Evolutionary conservation across 1,284 basidiomycete genomes (phyloP).

Genomic region (Stygiomarasmius scandens): DNA sequence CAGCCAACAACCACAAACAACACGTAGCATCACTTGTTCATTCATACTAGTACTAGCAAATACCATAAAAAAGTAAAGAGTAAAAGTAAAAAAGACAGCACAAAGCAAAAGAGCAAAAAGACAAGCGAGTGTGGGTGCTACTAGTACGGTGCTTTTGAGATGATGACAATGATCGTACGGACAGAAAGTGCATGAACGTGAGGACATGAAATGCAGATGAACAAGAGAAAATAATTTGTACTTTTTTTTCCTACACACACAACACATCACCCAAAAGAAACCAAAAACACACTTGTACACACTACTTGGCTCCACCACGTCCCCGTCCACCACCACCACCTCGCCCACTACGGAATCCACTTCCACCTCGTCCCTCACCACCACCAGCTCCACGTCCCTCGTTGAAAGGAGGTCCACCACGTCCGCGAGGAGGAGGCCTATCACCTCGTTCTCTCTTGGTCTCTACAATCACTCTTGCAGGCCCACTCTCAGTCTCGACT

Average conservation of each 20-base stretch:
- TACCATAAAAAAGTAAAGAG: neutral
- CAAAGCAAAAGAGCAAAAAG: neutral
- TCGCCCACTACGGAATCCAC: conserved; percentile 28
- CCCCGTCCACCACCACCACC: conserved; percentile 32
- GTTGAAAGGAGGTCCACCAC: conserved; percentile 43
- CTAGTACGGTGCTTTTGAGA: neutral
- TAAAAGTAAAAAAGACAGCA: neutral
- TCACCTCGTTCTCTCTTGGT: conserved; percentile 88
- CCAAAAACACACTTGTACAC: too few relatives aligned
- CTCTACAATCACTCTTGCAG: conserved; percentile 75
- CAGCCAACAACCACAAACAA: neutral
- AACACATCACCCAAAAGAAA: neutral
- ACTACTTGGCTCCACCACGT: conserved; percentile 7
- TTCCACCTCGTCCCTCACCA: conserved; percentile 26
- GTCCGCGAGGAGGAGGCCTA: conserved; percentile 56
- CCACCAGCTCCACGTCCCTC: conserved; percentile 38
- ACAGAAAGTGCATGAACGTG: neutral
- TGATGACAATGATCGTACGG: neutral
- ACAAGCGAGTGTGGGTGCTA: neutral
- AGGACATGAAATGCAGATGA: neutral
- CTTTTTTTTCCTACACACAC: neutral
- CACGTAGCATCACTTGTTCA: conserved; percentile 31
- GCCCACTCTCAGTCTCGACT: conserved; percentile 60
- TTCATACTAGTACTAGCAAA: neutral
- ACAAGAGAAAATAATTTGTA: neutral